phyloP scores from a whole-genome alignment of 2,329 filamentous ascomycete genomes.

The Ophiosphaerella korrae region DNA sequence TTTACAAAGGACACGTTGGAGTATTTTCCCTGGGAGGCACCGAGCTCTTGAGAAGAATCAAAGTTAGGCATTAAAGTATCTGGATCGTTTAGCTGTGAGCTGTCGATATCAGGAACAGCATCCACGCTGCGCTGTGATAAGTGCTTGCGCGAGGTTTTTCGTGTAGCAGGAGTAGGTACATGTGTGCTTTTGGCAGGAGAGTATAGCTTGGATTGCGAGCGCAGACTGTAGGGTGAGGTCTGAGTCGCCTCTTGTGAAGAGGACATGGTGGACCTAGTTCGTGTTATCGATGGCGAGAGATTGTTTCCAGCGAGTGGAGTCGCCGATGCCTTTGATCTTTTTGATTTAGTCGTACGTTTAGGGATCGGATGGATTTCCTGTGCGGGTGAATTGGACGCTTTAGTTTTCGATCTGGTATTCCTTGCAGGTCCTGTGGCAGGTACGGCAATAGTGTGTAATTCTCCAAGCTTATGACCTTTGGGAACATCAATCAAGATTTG shows the following conservation, averaged over 20 bases:
- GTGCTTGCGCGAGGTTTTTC: conserved; percentile 18
- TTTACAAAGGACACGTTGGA: conserved; percentile 33
- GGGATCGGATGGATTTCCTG: conserved; percentile 17
- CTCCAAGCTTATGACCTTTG: conserved; percentile 26
- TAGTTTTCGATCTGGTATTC: conserved; percentile 41
- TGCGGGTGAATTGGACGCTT: conserved; percentile 25
- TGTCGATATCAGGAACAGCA: conserved; percentile 8
- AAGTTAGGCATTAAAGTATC: conserved; percentile 23
- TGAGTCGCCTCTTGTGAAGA: conserved; percentile 21
- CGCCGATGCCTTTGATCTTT: conserved; percentile 20
- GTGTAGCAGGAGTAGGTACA: not conserved
- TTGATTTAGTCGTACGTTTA: conserved; percentile 22
- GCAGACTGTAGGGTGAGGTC: conserved; percentile 35
- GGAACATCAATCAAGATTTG: conserved; percentile 24
- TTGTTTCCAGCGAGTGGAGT: conserved; percentile 18
- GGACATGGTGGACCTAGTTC: conserved; percentile 24
- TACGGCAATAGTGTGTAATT: conserved; percentile 24
- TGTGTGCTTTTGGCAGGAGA: conserved; percentile 23
- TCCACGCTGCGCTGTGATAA: conserved; percentile 14
- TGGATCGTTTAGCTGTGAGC: conserved; percentile 10
- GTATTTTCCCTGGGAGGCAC: conserved; percentile 26
- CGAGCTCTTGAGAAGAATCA: conserved; percentile 31
- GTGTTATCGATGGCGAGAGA: conserved; percentile 24
- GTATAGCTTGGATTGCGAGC: conserved; percentile 32
- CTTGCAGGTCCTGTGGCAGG: conserved; percentile 32